Percentiles rank a stretch among this genome's conserved stretches.
phyloP scores from a whole-genome alignment of 768 basidiomycete species.

The Boletus insuetus region DNA sequence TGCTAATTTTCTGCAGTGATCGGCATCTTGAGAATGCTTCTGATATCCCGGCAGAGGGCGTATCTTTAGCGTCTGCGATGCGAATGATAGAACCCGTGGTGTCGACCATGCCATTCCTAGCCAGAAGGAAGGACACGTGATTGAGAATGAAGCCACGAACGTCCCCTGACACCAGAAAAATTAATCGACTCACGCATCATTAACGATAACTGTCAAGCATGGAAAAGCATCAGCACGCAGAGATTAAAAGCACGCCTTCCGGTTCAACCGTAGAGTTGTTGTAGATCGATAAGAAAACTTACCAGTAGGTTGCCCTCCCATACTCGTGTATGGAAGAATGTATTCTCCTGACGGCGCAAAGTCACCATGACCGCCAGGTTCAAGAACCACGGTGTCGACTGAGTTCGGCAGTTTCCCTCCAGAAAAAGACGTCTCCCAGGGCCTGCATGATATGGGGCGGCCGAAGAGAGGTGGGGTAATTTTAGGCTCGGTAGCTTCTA shows the following conservation, averaged over 20 bases:
- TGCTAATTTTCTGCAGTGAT: not conserved
- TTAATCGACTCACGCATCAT: constrained; percentile 41
- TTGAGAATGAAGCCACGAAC: not conserved
- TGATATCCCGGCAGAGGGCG: not conserved
- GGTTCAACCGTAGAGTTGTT: not conserved
- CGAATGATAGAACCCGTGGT: not conserved
- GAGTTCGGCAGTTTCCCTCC: constrained; percentile 47
- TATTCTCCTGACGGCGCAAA: constrained; percentile 34
- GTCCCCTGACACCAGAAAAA: not conserved
- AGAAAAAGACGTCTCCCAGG: constrained; percentile 44
- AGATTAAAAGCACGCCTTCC: not conserved
- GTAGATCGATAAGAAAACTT: constrained; percentile 27
- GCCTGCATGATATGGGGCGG: constrained; percentile 31
- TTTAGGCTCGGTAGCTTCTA: constrained; percentile 24
- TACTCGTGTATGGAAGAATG: constrained; percentile 42
- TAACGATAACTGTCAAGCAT: constrained; percentile 33
- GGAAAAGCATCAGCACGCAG: not conserved
- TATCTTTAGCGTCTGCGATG: not conserved
- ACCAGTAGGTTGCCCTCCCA: constrained; percentile 33
- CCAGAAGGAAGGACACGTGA: constrained; percentile 1
- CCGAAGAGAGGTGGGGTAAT: not conserved
- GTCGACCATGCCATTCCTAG: constrained; percentile 40
- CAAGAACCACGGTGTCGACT: constrained; percentile 37
- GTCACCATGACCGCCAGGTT: constrained; percentile 41
- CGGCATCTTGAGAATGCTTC: constrained; percentile 14